A percentile compares a stretch with the other conserved stretches of the same genome.
phyloP scores from a whole-genome alignment of 2,329 filamentous ascomycete genomes.

The Lasiodiplodia sp. region DNA sequence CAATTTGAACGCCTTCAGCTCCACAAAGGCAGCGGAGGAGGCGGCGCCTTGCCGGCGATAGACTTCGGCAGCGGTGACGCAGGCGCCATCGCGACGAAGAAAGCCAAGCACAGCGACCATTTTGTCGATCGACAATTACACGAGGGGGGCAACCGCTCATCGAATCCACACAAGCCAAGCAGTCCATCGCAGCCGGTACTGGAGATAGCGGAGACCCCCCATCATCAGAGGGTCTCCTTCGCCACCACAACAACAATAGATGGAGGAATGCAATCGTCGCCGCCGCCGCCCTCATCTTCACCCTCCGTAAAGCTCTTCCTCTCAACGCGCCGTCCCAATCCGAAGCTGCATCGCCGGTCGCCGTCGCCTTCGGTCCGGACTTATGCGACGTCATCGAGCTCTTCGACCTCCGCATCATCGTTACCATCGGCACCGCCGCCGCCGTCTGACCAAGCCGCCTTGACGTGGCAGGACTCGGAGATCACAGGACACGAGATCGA shows the following conservation, averaged over 20 bases:
- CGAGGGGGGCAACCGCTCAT: background rate
- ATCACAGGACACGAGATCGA: conserved; percentile 66
- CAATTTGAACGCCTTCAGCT: conserved; percentile 26
- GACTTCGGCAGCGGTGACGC: conserved; percentile 20
- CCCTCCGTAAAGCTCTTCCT: conserved; percentile 30
- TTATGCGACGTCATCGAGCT: background rate
- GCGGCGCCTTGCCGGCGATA: conserved; percentile 15
- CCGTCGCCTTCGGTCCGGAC: conserved; percentile 14
- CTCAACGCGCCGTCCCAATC: conserved; percentile 24
- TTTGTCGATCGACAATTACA: background rate
- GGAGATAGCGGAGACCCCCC: conserved; percentile 29
- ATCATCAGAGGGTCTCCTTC: background rate
- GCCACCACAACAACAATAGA: background rate
- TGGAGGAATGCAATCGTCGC: background rate
- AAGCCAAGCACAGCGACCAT: conserved; percentile 17
- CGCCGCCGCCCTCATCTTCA: conserved; percentile 28
- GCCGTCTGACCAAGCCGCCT: conserved; percentile 41
- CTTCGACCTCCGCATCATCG: background rate
- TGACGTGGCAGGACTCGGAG: conserved; percentile 67
- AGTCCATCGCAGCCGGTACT: conserved; percentile 21
- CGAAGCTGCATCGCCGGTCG: conserved; percentile 8
- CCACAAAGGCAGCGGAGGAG: conserved; percentile 1
- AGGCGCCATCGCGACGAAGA: conserved; percentile 20
- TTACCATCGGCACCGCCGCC: conserved; percentile 32
- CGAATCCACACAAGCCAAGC: background rate